Conservation (phyloP, 208 protist genomes). For the Crithidia mellificae region DNA sequence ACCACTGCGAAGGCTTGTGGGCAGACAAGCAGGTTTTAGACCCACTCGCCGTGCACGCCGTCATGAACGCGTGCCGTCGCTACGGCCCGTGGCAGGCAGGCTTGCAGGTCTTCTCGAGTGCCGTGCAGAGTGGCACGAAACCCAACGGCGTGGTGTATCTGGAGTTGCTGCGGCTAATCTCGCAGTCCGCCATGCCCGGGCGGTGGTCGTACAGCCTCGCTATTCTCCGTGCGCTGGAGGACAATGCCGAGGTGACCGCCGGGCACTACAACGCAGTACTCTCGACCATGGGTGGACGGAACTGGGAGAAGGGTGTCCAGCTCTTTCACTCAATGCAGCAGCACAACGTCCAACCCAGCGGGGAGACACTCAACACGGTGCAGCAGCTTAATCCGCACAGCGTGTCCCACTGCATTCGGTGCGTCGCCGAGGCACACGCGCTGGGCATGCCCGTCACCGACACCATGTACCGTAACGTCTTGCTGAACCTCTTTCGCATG, state of each 20-base stretch:
- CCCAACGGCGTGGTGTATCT: constrained; percentile 83
- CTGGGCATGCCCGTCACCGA: constrained; percentile 80
- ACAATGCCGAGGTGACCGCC: constrained; percentile 69
- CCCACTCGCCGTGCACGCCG: constrained; percentile 64
- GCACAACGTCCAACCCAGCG: constrained; percentile 73
- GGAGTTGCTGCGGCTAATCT: constrained; percentile 73
- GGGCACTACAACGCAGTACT: constrained; percentile 87
- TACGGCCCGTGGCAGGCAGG: constrained; percentile 58
- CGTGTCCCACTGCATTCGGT: constrained; percentile 67
- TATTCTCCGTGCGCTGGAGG: constrained; percentile 57
- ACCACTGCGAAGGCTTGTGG: constrained; percentile 69
- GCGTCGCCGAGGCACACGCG: constrained; percentile 71
- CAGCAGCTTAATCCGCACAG: constrained; percentile 54
- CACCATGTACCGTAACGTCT: constrained; percentile 75
- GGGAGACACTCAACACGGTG: constrained; percentile 76
- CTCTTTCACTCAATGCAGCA: constrained; percentile 80
- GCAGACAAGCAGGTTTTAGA: constrained; percentile 71
- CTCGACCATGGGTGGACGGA: constrained; percentile 53
- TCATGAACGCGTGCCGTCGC: constrained; percentile 82
- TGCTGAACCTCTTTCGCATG: constrained; percentile 65
- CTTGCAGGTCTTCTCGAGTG: constrained; percentile 56
- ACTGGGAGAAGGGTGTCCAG: constrained; percentile 58
- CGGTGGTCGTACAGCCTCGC: constrained; percentile 63
- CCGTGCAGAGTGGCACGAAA: constrained; percentile 47
- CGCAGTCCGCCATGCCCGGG: constrained; percentile 38